These are phyloP conservation scores for Nitzschia inconspicua DNA, from an alignment of 108 stramenopile species.

Conservation along the genomic window DNA sequence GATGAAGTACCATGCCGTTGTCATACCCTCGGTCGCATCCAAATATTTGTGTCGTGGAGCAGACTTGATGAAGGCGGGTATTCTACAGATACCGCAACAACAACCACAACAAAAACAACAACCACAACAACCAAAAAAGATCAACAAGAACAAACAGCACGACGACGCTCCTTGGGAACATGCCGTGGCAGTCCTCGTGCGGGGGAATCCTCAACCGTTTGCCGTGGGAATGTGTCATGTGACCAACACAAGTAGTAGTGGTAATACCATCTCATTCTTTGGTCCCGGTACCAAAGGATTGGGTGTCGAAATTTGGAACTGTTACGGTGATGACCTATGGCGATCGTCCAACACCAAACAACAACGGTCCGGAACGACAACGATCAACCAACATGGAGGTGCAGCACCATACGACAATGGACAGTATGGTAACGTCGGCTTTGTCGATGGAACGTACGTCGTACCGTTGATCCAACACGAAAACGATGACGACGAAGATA, in stretches of 20 bases:
- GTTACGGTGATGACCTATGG: slow-evolving; percentile 88
- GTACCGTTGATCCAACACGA: slow-evolving; percentile 21
- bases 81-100: slow-evolving; percentile 39
- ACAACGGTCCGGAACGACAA: not conserved
- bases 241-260: not conserved
- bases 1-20: slow-evolving; percentile 28
- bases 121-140: not conserved
- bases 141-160: slow-evolving; percentile 15
- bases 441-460: slow-evolving; percentile 55
- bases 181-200: slow-evolving; percentile 46
- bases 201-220: slow-evolving; percentile 71
- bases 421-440: slow-evolving; percentile 77
- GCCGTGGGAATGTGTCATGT: slow-evolving; percentile 59
- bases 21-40: slow-evolving; percentile 43
- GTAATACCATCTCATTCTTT: slow-evolving; percentile 8
- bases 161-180: not conserved
- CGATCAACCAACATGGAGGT: slow-evolving; percentile 11
- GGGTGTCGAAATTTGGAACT: slow-evolving; percentile 59
- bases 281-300: slow-evolving; percentile 63
- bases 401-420: slow-evolving; percentile 62
- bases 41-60: slow-evolving; percentile 84
- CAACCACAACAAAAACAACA: not conserved
- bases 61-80: slow-evolving; percentile 79
- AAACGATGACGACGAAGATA: not conserved
- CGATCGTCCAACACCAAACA: slow-evolving; percentile 23